Percentiles rank a stretch among this genome's conserved stretches.
These are phyloP conservation scores for Adansonia madagascariensis DNA, from an alignment of 441 rosid genomes.

Conservation along the genomic window DNA sequence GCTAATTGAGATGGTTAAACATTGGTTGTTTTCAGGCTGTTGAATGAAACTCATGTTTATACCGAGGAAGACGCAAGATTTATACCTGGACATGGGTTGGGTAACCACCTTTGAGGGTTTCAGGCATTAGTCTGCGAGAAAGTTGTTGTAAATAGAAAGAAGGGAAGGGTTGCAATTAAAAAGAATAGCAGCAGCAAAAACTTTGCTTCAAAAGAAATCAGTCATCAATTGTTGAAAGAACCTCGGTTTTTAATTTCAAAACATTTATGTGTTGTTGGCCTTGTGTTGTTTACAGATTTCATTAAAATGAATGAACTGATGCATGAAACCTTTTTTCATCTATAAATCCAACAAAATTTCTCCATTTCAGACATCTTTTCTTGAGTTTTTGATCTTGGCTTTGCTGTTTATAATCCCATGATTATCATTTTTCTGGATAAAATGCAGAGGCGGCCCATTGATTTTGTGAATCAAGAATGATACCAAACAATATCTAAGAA, in stretches of 20 bases:
- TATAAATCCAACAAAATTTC: not conserved
- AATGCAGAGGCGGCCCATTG: not conserved
- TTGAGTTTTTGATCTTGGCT: not conserved
- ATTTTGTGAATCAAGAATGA: not conserved
- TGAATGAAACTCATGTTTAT: slow-evolving; percentile 87
- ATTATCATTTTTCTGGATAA: not conserved
- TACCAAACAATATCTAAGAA: not conserved
- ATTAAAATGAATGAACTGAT: not conserved
- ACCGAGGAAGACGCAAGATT: slow-evolving; percentile 87
- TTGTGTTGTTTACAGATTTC: slow-evolving; percentile 23
- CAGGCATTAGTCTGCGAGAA: slow-evolving; percentile 18
- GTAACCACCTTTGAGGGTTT: slow-evolving; percentile 49
- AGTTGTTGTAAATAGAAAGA: slow-evolving; percentile 37
- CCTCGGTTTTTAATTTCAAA: slow-evolving; percentile 20
- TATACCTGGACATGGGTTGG: slow-evolving; percentile 88
- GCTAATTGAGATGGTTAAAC: not conserved
- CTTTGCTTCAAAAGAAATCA: slow-evolving; percentile 30
- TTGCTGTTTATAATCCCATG: not conserved
- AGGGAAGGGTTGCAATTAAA: not conserved
- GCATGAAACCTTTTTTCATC: slow-evolving; percentile 12
- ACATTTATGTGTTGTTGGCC: slow-evolving; percentile 22
- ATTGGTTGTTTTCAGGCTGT: slow-evolving; percentile 52
- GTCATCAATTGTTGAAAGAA: slow-evolving; percentile 29
- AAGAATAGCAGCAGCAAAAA: slow-evolving; percentile 14
- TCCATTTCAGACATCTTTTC: not conserved